Conservation (phyloP, 768 basidiomycete genomes). For the Tricholoma terreum region DNA sequence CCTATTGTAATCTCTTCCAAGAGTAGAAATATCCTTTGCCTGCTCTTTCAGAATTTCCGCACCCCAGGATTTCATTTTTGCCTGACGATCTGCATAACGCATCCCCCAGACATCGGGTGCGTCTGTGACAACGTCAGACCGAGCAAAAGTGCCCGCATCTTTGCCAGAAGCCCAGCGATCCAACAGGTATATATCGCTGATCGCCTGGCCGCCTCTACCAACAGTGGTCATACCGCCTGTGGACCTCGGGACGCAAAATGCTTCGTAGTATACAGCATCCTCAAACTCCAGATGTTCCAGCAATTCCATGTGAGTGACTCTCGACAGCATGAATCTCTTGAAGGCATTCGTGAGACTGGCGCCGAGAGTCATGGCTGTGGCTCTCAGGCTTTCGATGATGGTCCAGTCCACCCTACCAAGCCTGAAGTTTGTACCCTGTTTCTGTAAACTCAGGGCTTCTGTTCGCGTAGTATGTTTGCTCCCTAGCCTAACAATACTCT, state of each 20-base stretch:
- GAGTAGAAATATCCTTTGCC: background rate
- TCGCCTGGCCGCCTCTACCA: background rate
- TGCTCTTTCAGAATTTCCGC: background rate
- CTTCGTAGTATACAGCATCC: background rate
- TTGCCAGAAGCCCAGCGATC: background rate
- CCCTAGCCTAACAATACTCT: slow-evolving; percentile 53
- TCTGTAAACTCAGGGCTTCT: slow-evolving; percentile 41
- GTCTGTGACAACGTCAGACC: background rate
- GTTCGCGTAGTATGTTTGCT: slow-evolving; percentile 52
- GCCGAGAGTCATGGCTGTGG: slow-evolving; percentile 1
- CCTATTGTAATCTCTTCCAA: slow-evolving; percentile 37
- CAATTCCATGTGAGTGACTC: background rate
- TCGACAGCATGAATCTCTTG: background rate
- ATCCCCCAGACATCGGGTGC: background rate
- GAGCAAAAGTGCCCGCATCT: background rate
- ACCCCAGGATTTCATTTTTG: background rate
- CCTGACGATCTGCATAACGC: background rate
- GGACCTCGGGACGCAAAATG: background rate
- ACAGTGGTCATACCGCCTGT: background rate
- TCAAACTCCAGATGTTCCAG: background rate
- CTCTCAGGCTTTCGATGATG: slow-evolving; percentile 40
- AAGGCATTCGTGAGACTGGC: background rate
- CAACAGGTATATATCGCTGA: background rate
- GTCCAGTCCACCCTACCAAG: slow-evolving; percentile 35
- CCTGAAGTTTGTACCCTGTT: slow-evolving; percentile 28